Evolutionary conservation across 2,329 filamentous ascomycete genomes (phyloP), one percentile per base, ranked within the genome.

Genomic region (Ophiostoma sp.): DNA sequence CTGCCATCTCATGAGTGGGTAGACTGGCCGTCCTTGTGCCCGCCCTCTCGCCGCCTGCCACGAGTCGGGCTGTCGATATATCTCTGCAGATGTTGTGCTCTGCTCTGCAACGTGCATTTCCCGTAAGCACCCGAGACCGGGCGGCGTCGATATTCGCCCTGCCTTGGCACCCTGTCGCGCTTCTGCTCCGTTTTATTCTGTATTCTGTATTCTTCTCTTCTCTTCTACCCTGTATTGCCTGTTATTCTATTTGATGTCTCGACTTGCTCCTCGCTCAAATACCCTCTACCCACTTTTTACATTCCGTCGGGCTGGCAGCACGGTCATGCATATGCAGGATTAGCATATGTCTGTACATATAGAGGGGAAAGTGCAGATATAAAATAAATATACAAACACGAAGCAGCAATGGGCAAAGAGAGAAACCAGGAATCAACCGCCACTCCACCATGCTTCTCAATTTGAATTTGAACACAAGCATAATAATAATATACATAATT

Each of bases 271-370:
- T 62, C 31, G 20, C 8, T 20, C n/a, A 20, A 62, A 3, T 31
- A 31, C 27, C 1, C 27, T 31, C 23, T 39, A 17, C 17, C 31
- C 62, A 65, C 17, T 48, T 48, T 66, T 44, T 44, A 36, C 20
- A n/a, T 67, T 17, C 13, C 15, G 57, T 62, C 27, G 57, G 27
- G 57, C 27, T 27, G 35, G 57, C 57, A 62, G 57, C 57, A 23
- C n/a, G 52, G 57, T 62, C 57, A 33, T 62, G 57, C 57, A 62
- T 33, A 62, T 62, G 57, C 57, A 62, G 57, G 27, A 23, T 20
- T 33, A 10, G 27, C 13, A 20, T 17, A 7, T 20, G 44, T 48
- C 17, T 20, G 20, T n/a, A 7, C 20, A 8, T 17, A 48, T 23
- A 3, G 52, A 57, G 52, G 23, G 23, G 52, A 27, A 57, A 23